Evolutionary conservation across 129 eudicot genomes (phyloP).

Genomic region (Rutidosis leptorrhynchoides): DNA sequence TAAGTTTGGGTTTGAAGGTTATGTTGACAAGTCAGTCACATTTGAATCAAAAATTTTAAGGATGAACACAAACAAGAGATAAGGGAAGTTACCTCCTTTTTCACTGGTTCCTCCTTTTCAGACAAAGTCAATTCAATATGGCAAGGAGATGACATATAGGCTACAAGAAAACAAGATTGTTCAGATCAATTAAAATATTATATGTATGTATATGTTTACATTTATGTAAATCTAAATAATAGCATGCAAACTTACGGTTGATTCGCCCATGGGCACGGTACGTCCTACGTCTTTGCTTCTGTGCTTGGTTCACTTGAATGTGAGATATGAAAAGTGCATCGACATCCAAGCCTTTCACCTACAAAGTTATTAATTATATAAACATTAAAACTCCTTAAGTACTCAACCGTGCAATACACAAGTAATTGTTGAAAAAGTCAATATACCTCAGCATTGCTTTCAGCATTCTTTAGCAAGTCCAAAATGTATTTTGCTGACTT

Average conservation of each 20-base stretch:
- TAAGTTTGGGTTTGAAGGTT: not conserved
- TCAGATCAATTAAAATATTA: too few species aligned
- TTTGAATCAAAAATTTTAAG: too few species aligned
- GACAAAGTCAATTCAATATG: conserved; percentile 40
- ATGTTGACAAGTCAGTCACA: not conserved
- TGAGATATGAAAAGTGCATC: conserved; percentile 43
- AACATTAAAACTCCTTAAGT: not conserved
- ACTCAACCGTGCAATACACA: not conserved
- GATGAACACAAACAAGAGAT: not conserved
- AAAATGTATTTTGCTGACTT: conserved; percentile 52
- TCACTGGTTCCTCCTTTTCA: conserved; percentile 40
- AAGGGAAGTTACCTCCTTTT: conserved; percentile 30
- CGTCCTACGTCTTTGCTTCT: conserved; percentile 40
- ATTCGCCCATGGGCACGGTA: conserved; percentile 45
- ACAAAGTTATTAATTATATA: not conserved
- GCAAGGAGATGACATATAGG: conserved; percentile 43
- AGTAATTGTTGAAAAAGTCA: too few species aligned
- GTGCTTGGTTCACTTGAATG: conserved; percentile 44
- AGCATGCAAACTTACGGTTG: conserved; percentile 22
- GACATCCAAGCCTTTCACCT: conserved; percentile 45
- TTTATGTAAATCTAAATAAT: too few species aligned
- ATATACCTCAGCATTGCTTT: conserved; percentile 59
- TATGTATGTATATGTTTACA: too few species aligned
- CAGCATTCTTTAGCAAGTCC: conserved; percentile 57
- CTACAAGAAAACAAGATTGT: conserved; percentile 17